Evolutionary conservation across 176 grass and related monocot genomes (phyloP), one percentile per base, ranked within the genome.

Genomic region (Cymbopogon citratus): DNA sequence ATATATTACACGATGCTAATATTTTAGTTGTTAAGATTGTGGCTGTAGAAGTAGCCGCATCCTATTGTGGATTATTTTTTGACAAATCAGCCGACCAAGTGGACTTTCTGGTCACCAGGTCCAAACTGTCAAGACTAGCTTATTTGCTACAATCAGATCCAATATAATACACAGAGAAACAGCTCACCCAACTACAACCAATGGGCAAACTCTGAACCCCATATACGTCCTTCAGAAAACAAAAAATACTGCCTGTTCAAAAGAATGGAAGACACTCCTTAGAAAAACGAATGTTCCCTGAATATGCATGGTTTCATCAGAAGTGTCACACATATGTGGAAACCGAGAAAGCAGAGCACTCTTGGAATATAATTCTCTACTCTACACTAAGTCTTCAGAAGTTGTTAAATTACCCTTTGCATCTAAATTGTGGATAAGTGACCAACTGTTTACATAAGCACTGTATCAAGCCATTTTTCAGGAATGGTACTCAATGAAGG

Each of bases 41-140:
- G 82, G 71, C 52, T 71, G 45, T 75, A 80, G 76, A 63, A 80
- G 51, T 26, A 61, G 77, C 77, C 81, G 31, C 87, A 76, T 80
- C 81, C 70, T 57, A 51, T 61, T 63, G 13, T 39, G 5, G 5
- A 52, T 80, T 70, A 80, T 80, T 79, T 70, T 15, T 49, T 41
- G 28, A 4, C 1, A 41, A 49, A 74, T 18, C 25, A 23, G 67
- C 69, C 26, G 46, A 62, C 38, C 16, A 16, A 39, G 59, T 89
- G 67, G 76, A 80, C 64, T 60, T 84, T 75, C 70, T 80, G 70
- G 51, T 62, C 29, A 40, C 41, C 12, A 57, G 6, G 35, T 51
- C 63, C 81, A 85, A 68, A 62, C 39, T 75, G n/a, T 80, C 7
- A 38, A 56, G 27, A 16, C 60, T 88, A 62, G 44, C 68, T 80